A percentile compares a stretch with the other conserved stretches of the same genome.
These are phyloP conservation scores for Botrytis fabae DNA, from an alignment of 2,329 filamentous ascomycete species.

Conservation along the genomic window DNA sequence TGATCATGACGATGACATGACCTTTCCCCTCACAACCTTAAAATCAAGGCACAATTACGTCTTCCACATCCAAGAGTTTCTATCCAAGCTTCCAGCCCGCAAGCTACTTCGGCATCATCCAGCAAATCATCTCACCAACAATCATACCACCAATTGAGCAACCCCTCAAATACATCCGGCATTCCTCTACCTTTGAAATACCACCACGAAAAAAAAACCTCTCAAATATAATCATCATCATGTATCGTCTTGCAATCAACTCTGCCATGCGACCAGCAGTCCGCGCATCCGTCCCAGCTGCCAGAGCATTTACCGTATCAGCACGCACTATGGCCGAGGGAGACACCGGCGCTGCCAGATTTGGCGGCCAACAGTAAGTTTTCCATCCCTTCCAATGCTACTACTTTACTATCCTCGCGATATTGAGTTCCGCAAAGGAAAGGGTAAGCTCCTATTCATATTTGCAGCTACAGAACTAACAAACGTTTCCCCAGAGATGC, in stretches of 20 bases:
- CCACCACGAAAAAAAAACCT: not conserved
- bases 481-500: slow-evolving; percentile 64
- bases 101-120: not conserved
- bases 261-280: slow-evolving; percentile 50
- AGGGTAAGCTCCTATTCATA: not conserved
- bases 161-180: slow-evolving; percentile 30
- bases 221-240: slow-evolving; percentile 44
- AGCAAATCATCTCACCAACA: slow-evolving; percentile 30
- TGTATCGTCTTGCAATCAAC: slow-evolving; percentile 63
- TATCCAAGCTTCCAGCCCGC: slow-evolving; percentile 14
- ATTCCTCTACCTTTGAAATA: not conserved
- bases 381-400: not conserved
- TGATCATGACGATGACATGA: slow-evolving; percentile 13
- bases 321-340: slow-evolving; percentile 61
- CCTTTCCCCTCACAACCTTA: not conserved
- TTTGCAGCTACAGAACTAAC: slow-evolving; percentile 27
- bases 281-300: slow-evolving; percentile 53
- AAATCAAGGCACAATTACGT: not conserved
- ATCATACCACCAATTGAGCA: slow-evolving; percentile 32
- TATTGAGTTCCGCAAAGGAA: slow-evolving; percentile 16
- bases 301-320: slow-evolving; percentile 44
- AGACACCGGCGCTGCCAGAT: slow-evolving; percentile 48
- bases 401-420: slow-evolving; percentile 8
- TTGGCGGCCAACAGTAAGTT: slow-evolving; percentile 33
- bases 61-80: slow-evolving; percentile 3